phyloP scores from a whole-genome alignment of 345 rosid genomes.

The Jatropha curcas region DNA sequence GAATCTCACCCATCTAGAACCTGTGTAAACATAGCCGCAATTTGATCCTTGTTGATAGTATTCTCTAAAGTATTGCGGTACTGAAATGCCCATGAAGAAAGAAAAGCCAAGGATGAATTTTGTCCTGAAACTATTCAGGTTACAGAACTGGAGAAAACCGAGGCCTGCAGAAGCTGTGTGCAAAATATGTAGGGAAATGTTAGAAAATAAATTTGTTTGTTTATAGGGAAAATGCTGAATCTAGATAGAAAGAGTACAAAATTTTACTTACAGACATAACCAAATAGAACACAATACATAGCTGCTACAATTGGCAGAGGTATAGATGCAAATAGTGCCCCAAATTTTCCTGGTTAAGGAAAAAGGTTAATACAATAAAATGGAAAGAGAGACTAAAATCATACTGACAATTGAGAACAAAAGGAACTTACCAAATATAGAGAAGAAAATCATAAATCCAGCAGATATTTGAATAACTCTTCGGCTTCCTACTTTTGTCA shows the following conservation, averaged over 20 bases:
- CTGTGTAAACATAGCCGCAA: constrained; percentile 59
- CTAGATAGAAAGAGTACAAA: background rate
- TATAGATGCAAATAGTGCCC: constrained; percentile 86
- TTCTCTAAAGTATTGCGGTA: constrained; percentile 88
- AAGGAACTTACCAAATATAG: constrained; percentile 13
- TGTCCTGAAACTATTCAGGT: constrained; percentile 78
- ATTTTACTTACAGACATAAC: constrained; percentile 67
- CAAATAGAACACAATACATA: constrained; percentile 70
- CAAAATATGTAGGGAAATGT: background rate
- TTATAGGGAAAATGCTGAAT: background rate
- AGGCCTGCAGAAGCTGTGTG: constrained; percentile 70
- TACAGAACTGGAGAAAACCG: constrained; percentile 83
- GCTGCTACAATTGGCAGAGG: constrained; percentile 81
- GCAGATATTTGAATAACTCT: constrained; percentile 28
- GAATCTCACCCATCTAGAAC: constrained; percentile 63
- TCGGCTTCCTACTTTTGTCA: constrained; percentile 27
- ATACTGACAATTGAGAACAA: background rate
- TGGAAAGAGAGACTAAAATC: no score
- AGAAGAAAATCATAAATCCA: constrained; percentile 28
- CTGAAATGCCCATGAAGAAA: constrained; percentile 75
- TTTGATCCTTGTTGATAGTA: constrained; percentile 48
- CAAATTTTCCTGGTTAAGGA: constrained; percentile 65
- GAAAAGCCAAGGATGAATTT: constrained; percentile 82
- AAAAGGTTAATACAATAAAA: background rate
- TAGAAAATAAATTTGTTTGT: background rate